These are phyloP conservation scores for Niveomyces coronatus DNA, from an alignment of 2,329 filamentous ascomycete genomes.

Conservation along the genomic window DNA sequence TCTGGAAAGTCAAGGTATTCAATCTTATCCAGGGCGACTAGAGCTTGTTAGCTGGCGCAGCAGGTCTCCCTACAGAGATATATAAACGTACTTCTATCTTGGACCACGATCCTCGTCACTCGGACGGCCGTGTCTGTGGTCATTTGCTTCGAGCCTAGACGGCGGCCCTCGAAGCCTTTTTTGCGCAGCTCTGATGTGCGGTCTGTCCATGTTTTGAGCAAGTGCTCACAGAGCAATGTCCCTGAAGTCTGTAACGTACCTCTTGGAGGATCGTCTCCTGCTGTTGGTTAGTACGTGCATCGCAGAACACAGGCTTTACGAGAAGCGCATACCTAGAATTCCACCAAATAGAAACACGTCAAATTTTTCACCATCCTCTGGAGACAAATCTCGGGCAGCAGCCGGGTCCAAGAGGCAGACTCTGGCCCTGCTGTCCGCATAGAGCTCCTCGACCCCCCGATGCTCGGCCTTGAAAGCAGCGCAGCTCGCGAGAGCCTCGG, in stretches of 20 bases:
- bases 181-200: conserved; percentile 90
- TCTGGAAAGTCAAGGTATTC: conserved; percentile 82
- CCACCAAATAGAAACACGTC: conserved; percentile 93
- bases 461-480: conserved; percentile 62
- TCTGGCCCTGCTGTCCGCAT: conserved; percentile 57
- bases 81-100: conserved; percentile 60
- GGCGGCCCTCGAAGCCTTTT: conserved; percentile 81
- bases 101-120: conserved; percentile 81
- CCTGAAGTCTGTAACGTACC: conserved; percentile 42
- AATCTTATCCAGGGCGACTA: conserved; percentile 72
- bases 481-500: conserved; percentile 41
- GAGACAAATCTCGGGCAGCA: conserved; percentile 69
- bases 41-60: conserved; percentile 11
- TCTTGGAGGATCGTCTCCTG: conserved; percentile 87
- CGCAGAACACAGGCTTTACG: background rate
- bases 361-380: conserved; percentile 72
- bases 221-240: conserved; percentile 12
- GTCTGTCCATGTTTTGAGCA: conserved; percentile 38
- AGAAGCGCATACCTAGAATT: conserved; percentile 61
- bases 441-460: conserved; percentile 74
- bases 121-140: conserved; percentile 95
- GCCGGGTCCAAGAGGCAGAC: conserved; percentile 87
- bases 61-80: background rate
- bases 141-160: conserved; percentile 91
- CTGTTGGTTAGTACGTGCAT: conserved; percentile 11